These are phyloP conservation scores for Ajuga chamaepitys DNA, from an alignment of 257 asterid species.

Conservation along the genomic window DNA sequence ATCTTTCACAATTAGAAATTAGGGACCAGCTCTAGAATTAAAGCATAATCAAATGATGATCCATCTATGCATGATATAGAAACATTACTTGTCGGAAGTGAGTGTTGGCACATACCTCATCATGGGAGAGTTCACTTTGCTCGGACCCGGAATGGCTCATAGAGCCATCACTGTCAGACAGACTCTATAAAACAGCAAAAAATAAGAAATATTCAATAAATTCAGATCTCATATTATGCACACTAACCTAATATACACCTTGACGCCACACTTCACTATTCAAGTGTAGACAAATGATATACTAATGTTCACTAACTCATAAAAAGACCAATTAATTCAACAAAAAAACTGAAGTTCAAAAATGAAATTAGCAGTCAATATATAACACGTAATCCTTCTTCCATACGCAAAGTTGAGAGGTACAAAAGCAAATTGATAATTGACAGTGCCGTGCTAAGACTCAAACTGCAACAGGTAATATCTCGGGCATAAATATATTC, in stretches of 20 bases:
- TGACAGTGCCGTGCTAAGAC: not conserved
- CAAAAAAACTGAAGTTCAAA: not conserved
- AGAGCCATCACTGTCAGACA: constrained; percentile 37
- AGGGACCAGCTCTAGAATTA: not conserved
- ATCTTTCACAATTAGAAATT: not conserved
- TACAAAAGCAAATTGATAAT: not conserved
- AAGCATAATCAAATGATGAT: not conserved
- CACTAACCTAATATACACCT: not conserved
- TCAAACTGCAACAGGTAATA: not conserved
- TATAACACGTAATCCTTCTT: not conserved
- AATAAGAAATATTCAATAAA: not conserved
- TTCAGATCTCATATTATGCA: not conserved
- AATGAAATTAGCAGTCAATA: not conserved
- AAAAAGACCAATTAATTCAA: not conserved
- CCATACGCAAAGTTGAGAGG: not conserved
- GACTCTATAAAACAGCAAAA: constrained; percentile 31
- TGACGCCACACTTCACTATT: not conserved
- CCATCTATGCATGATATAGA: not conserved
- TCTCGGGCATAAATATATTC: not conserved
- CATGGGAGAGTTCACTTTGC: constrained; percentile 29
- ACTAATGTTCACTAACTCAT: not conserved
- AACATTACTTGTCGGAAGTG: not conserved
- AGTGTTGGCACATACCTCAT: constrained; percentile 49
- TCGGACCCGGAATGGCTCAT: constrained; percentile 39
- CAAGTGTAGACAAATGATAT: not conserved